Percentiles rank a stretch among this genome's conserved stretches.
These are phyloP conservation scores for Fragilariopsis cylindrus DNA, from an alignment of 108 stramenopile genomes.

Conservation along the genomic window DNA sequence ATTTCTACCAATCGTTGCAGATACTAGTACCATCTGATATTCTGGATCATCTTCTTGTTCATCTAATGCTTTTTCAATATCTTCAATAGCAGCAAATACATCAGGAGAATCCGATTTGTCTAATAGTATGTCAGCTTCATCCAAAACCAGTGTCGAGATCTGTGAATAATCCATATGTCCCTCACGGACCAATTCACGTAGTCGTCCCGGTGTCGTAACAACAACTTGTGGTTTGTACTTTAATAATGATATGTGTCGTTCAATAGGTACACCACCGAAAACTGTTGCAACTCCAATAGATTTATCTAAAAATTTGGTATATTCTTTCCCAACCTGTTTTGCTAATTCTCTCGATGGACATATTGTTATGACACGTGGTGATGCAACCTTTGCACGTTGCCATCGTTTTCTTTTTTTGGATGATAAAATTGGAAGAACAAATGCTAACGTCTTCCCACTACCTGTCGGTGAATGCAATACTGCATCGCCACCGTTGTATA, in stretches of 20 bases:
- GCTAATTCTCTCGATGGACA: conserved; percentile 88
- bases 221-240: conserved; percentile 65
- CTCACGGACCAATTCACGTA: conserved; percentile 91
- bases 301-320: conserved; percentile 37
- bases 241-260: conserved; percentile 46
- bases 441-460: conserved; percentile 95
- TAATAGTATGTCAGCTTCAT: conserved; percentile 97
- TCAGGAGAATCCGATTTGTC: conserved; percentile 89
- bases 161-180: conserved; percentile 86
- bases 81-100: conserved; percentile 52
- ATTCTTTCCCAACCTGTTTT: conserved; percentile 57
- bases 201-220: conserved; percentile 90
- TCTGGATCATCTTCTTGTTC: conserved; percentile 42
- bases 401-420: conserved; percentile 53
- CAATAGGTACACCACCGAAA: conserved; percentile 59
- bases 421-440: conserved; percentile 86
- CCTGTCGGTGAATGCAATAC: conserved; percentile 79
- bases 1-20: conserved; percentile 50
- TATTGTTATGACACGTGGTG: conserved; percentile 71
- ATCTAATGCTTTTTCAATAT: conserved; percentile 18
- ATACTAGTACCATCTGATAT: conserved; percentile 56
- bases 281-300: conserved; percentile 65
- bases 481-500: conserved; percentile 44
- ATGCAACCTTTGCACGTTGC: conserved; percentile 41
- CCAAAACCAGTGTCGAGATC: conserved; percentile 82